Evolutionary conservation across 176 grass and related monocot genomes (phyloP).

Genomic region (Triticum monococcum): DNA sequence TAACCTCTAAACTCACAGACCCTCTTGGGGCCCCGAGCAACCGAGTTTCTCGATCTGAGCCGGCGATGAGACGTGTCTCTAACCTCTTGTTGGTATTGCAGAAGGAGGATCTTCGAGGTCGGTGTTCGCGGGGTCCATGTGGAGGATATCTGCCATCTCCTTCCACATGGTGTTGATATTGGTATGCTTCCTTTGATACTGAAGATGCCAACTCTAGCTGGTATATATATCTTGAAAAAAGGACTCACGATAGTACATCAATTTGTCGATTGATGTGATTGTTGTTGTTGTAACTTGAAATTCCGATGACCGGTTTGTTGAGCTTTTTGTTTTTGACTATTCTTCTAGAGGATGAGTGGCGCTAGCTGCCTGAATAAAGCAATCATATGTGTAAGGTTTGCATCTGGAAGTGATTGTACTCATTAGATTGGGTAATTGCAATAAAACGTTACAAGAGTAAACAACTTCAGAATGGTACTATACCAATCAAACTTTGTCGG

Average conservation of each 20-base stretch:
- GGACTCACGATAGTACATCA: neutral
- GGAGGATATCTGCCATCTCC: slow-evolving; percentile 35
- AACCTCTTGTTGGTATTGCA: slow-evolving; percentile 31
- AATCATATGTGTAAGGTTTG: neutral
- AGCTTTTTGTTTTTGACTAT: slow-evolving; percentile 5
- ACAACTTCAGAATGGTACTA: neutral
- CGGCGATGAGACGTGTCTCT: neutral
- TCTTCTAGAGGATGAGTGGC: neutral
- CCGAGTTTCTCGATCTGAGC: neutral
- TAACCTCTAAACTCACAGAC: neutral
- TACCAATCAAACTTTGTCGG: neutral
- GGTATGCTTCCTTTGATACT: slow-evolving; percentile 45
- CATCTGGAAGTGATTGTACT: neutral
- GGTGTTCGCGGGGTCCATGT: slow-evolving; percentile 15
- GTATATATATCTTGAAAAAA: neutral
- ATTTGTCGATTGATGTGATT: neutral
- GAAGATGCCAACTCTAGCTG: neutral
- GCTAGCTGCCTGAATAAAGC: slow-evolving; percentile 37
- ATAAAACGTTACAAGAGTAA: neutral
- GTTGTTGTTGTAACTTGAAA: slow-evolving; percentile 1
- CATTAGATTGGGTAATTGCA: neutral
- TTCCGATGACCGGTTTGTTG: neutral
- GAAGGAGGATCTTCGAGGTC: slow-evolving; percentile 31
- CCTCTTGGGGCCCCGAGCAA: neutral
- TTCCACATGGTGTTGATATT: slow-evolving; percentile 49